Conservation (phyloP, 257 asterid genomes). For the Solanum pennellii region DNA sequence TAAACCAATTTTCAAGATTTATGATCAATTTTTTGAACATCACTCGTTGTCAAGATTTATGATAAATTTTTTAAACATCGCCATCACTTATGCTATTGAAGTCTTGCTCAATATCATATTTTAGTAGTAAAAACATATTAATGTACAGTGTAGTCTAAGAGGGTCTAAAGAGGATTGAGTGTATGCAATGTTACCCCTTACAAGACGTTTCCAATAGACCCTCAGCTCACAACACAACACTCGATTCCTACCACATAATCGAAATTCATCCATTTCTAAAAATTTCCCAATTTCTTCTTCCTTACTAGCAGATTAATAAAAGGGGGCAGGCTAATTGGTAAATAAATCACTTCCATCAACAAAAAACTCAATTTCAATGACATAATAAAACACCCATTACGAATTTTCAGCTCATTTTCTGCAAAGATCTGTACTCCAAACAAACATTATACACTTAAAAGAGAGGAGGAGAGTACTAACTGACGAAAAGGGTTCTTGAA, state of each 20-base stretch:
- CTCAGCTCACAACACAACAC: neutral
- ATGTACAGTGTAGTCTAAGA: too few species aligned
- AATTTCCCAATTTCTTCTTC: neutral
- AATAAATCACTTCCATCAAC: neutral
- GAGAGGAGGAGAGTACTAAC: constrained; percentile 32
- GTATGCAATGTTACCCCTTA: neutral
- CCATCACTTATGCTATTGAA: too few species aligned
- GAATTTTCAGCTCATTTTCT: neutral
- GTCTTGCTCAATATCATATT: too few species aligned
- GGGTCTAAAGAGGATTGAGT: neutral
- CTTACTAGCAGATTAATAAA: neutral
- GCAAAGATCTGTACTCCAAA: neutral
- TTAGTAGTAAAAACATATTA: too few species aligned
- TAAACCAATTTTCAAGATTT: too few species aligned
- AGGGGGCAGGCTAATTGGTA: neutral
- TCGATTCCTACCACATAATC: neutral
- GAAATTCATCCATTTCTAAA: neutral
- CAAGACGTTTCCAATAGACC: too few species aligned
- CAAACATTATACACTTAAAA: neutral
- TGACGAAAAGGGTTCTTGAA: constrained; percentile 85
- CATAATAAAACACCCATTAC: neutral
- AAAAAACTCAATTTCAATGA: neutral
- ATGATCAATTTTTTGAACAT: too few species aligned
- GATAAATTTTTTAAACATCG: too few species aligned
- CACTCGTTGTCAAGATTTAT: too few species aligned